phyloP scores from a whole-genome alignment of 1,284 basidiomycete species.

The Inonotus obliquus region DNA sequence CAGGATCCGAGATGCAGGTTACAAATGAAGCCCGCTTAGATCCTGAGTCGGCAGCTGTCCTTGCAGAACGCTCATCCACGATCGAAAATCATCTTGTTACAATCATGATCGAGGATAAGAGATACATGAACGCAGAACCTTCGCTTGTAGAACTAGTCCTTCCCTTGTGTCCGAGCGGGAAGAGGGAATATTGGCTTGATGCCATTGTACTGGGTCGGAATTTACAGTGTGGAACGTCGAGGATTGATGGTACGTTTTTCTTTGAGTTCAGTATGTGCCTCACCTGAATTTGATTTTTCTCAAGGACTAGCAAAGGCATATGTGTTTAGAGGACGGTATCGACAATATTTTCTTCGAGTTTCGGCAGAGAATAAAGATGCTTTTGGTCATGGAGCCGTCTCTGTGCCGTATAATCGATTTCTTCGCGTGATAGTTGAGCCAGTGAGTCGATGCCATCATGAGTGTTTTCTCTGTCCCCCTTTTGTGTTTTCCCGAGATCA shows the following conservation, averaged over 20 bases:
- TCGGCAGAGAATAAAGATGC: slow-evolving; percentile 36
- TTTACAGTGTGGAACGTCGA: slow-evolving; percentile 56
- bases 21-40: not conserved
- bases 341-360: slow-evolving; percentile 64
- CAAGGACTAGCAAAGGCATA: slow-evolving; percentile 66
- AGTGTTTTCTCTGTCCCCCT: not conserved
- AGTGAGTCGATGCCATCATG: slow-evolving; percentile 12
- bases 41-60: not conserved
- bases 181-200: slow-evolving; percentile 64
- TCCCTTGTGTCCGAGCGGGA: slow-evolving; percentile 41
- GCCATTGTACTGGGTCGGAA: slow-evolving; percentile 53
- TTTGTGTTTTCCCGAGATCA: too few relatives aligned
- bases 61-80: not conserved
- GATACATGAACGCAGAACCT: slow-evolving; percentile 32
- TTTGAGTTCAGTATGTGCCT: not conserved
- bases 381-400: slow-evolving; percentile 31
- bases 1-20: not conserved
- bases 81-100: not conserved
- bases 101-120: slow-evolving; percentile 10
- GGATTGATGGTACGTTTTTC: slow-evolving; percentile 55
- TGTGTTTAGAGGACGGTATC: slow-evolving; percentile 61
- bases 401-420: slow-evolving; percentile 29
- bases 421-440: slow-evolving; percentile 32
- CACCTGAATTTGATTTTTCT: not conserved
- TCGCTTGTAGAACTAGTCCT: slow-evolving; percentile 63